Conservation (phyloP, 2,329 filamentous ascomycete genomes). For the Neonectria ditissima region DNA sequence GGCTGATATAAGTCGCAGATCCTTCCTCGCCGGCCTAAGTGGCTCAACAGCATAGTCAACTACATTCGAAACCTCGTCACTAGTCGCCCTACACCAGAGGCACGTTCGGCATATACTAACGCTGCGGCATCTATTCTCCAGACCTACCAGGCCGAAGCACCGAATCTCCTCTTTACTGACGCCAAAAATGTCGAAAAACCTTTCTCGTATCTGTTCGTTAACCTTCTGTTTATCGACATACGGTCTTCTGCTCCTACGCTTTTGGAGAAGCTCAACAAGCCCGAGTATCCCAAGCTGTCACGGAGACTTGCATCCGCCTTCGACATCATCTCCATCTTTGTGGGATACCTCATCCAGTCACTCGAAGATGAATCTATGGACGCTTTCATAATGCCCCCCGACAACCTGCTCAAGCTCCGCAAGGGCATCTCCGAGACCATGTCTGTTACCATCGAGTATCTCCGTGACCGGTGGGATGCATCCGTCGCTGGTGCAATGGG, state of each 20-base stretch:
- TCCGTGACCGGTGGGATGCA: slow-evolving; percentile 78
- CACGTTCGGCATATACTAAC: slow-evolving; percentile 70
- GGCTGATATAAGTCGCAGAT: slow-evolving; percentile 52
- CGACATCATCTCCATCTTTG: slow-evolving; percentile 71
- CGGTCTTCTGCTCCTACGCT: slow-evolving; percentile 72
- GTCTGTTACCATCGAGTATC: slow-evolving; percentile 71
- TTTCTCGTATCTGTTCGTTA: slow-evolving; percentile 72
- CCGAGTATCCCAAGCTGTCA: slow-evolving; percentile 63
- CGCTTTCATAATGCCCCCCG: slow-evolving; percentile 63
- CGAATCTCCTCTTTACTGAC: slow-evolving; percentile 65
- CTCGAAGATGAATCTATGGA: slow-evolving; percentile 61
- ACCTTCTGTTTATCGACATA: slow-evolving; percentile 74
- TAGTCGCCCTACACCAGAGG: slow-evolving; percentile 65
- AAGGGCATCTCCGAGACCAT: slow-evolving; percentile 72
- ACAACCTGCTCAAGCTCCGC: slow-evolving; percentile 71
- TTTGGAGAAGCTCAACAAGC: slow-evolving; percentile 67
- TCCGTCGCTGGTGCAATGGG: slow-evolving; percentile 72
- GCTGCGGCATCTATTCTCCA: slow-evolving; percentile 69
- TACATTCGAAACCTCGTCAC: slow-evolving; percentile 66
- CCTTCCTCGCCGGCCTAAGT: slow-evolving; percentile 62
- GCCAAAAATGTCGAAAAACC: slow-evolving; percentile 60
- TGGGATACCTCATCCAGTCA: slow-evolving; percentile 67
- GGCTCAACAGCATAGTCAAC: slow-evolving; percentile 61
- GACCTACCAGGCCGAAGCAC: slow-evolving; percentile 60
- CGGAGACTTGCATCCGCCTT: slow-evolving; percentile 70